Evolutionary conservation across 192 early-diverging fungal species (phyloP).

Genomic region (Rhizophlyctis rosea): DNA sequence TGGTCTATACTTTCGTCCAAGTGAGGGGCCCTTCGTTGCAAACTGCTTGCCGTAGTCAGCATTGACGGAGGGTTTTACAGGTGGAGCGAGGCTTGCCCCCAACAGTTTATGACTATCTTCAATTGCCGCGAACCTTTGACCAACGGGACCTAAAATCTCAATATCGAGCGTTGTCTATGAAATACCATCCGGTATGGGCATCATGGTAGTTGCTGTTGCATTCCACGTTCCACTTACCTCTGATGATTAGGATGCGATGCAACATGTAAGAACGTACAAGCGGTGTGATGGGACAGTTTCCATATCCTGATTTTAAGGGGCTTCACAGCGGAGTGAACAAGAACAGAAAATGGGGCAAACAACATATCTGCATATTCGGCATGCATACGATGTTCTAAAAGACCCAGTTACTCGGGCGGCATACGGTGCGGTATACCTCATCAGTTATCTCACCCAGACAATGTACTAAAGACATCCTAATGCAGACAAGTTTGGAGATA

Average conservation of each 20-base stretch:
- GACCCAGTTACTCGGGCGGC: slow-evolving; percentile 32
- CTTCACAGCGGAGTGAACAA: slow-evolving; percentile 6
- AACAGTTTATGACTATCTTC: slow-evolving; percentile 39
- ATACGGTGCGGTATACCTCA: slow-evolving; percentile 33
- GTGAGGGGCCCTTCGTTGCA: slow-evolving; percentile 14
- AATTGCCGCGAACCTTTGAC: slow-evolving; percentile 15
- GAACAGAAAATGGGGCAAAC: slow-evolving; percentile 16
- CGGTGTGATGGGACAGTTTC: background rate
- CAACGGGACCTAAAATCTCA: slow-evolving; percentile 28
- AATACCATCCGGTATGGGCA: slow-evolving; percentile 45
- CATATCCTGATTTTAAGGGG: background rate
- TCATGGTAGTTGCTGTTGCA: too few relatives aligned
- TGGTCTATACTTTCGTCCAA: slow-evolving; percentile 38
- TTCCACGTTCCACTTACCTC: background rate
- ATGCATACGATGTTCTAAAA: slow-evolving; percentile 46
- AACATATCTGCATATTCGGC: slow-evolving; percentile 32
- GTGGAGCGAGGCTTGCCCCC: slow-evolving; percentile 36
- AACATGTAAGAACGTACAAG: slow-evolving; percentile 4
- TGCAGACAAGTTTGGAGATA: slow-evolving; percentile 40
- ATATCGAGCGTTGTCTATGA: slow-evolving; percentile 35
- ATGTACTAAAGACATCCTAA: background rate
- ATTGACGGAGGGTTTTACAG: slow-evolving; percentile 9
- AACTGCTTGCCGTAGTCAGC: background rate
- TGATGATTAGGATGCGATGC: slow-evolving; percentile 12
- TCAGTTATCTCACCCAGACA: slow-evolving; percentile 2